A percentile compares a stretch with the other conserved stretches of the same genome.
Evolutionary conservation across 2,329 filamentous ascomycete genomes (phyloP).

Genomic region (Rhinocladiella mackenziei): DNA sequence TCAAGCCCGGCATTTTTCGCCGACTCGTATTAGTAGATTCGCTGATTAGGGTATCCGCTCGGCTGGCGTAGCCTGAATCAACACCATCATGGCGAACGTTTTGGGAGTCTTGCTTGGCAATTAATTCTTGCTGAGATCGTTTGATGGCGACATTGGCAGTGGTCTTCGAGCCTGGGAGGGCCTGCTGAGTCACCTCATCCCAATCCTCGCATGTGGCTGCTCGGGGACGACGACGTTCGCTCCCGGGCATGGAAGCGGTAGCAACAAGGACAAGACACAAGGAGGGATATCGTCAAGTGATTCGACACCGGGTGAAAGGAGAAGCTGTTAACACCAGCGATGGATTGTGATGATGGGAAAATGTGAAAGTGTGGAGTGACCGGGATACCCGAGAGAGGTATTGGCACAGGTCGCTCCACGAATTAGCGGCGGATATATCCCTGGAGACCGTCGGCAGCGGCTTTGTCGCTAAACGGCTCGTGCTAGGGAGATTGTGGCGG

Average conservation of each 20-base stretch:
- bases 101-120: conserved; percentile 9
- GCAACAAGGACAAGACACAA: not conserved
- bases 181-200: conserved; percentile 43
- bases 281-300: not conserved
- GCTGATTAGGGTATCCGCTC: conserved; percentile 52
- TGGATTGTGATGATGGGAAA: conserved; percentile 1
- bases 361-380: conserved; percentile 5
- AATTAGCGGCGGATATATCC: not conserved
- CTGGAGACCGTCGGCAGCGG: too few relatives aligned
- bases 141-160: conserved; percentile 51
- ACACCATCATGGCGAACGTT: conserved; percentile 49
- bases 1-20: conserved; percentile 39
- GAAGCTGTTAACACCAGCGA: too few relatives aligned
- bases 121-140: conserved; percentile 44
- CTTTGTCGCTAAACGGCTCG: too few relatives aligned
- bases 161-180: conserved; percentile 46
- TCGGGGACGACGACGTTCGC: conserved; percentile 33
- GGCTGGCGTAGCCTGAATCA: conserved; percentile 62
- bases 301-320: not conserved
- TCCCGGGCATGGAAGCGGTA: conserved; percentile 26
- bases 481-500: too few relatives aligned
- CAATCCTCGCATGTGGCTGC: conserved; percentile 48
- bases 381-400: not conserved
- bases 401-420: not conserved
- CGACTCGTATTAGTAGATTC: conserved; percentile 48